Conservation (phyloP, 495 filamentous ascomycete genomes). For the Xylaria curta region DNA sequence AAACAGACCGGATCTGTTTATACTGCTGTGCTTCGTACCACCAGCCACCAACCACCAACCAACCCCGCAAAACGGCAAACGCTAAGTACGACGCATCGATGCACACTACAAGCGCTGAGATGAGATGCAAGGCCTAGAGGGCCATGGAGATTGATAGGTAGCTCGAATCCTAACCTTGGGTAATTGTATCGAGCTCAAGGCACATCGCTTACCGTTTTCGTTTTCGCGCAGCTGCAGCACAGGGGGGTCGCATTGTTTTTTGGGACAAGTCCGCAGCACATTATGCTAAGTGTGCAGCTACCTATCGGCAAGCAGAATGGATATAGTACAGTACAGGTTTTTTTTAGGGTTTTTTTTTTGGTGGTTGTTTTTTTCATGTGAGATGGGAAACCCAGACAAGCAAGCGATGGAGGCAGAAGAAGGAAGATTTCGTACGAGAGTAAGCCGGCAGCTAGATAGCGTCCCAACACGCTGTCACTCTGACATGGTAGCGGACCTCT, state of each 20-base stretch:
- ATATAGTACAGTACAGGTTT: slow-evolving; percentile 2
- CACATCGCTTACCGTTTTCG: slow-evolving; percentile 9
- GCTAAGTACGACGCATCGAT: slow-evolving; percentile 1
- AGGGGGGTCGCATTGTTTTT: slow-evolving; percentile 8
- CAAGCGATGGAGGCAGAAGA: not conserved
- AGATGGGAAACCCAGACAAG: not conserved
- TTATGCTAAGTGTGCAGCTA: not conserved
- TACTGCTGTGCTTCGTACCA: not conserved
- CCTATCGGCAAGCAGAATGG: not conserved
- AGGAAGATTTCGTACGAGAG: slow-evolving; percentile 3
- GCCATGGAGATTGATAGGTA: not conserved
- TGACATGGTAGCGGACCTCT: slow-evolving; percentile 6
- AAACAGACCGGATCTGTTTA: slow-evolving; percentile 5
- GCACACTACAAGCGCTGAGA: slow-evolving; percentile 7
- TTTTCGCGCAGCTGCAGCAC: slow-evolving; percentile 20
- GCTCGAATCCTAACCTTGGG: not conserved
- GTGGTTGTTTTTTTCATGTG: too few relatives aligned
- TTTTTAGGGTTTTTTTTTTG: not conserved
- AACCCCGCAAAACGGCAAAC: slow-evolving; percentile 18
- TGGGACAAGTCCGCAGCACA: slow-evolving; percentile 4
- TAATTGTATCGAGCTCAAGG: not conserved
- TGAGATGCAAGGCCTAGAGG: slow-evolving; percentile 4
- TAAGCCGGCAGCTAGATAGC: slow-evolving; percentile 8
- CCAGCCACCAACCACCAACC: not conserved
- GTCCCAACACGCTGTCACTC: slow-evolving; percentile 18